These are phyloP conservation scores for Zygnema circumcarinatum DNA, from an alignment of 139 green algal genomes.

Conservation along the genomic window DNA sequence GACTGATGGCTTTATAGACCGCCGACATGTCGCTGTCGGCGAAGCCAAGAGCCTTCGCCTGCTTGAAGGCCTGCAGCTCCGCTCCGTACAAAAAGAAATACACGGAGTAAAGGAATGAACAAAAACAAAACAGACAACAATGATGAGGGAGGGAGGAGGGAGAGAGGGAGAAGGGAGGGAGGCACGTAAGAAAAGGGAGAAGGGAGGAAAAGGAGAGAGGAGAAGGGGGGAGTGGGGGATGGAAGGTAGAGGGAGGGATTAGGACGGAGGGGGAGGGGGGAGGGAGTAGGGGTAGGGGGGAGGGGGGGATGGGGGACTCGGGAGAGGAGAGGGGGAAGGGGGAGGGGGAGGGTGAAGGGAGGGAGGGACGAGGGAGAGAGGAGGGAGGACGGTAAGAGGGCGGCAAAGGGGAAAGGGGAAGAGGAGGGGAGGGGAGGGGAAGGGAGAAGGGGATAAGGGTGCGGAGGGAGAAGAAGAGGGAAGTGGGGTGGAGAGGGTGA, in stretches of 20 bases:
- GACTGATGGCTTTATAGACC: background rate
- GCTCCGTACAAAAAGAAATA: background rate
- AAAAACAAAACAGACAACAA: background rate
- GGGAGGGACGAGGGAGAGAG: background rate
- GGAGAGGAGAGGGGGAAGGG: background rate
- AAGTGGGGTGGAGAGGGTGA: background rate
- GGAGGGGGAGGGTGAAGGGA: background rate
- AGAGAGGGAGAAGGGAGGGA: background rate
- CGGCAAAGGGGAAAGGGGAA: background rate
- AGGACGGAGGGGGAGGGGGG: background rate
- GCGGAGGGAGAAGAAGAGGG: background rate
- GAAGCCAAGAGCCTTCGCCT: background rate
- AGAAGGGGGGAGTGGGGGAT: background rate
- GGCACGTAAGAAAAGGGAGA: background rate
- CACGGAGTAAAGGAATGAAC: background rate
- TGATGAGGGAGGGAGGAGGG: background rate
- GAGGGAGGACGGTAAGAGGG: background rate
- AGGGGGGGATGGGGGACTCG: background rate
- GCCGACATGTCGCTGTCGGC: background rate
- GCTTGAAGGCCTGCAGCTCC: conserved; percentile 11
- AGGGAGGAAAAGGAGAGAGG: background rate
- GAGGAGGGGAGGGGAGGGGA: background rate
- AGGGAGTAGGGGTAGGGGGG: background rate
- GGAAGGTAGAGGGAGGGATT: background rate
- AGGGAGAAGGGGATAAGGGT: background rate